Conservation (phyloP, 2,329 filamentous ascomycete species). For the Pseudogymnoascus sp. region DNA sequence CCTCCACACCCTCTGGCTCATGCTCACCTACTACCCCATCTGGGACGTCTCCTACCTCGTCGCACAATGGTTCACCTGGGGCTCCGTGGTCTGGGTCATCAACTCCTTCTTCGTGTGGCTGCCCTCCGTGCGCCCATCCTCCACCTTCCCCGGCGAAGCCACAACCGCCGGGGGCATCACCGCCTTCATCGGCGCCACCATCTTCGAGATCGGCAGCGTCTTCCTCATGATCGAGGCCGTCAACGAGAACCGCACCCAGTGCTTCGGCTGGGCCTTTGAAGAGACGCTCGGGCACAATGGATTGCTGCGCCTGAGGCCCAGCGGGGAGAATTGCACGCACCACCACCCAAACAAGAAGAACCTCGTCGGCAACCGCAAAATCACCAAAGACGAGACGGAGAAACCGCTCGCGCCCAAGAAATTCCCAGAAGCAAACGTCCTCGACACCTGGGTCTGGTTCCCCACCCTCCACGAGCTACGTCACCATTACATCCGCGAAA, state of each 20-base stretch:
- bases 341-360: conserved; percentile 33
- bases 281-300: conserved; percentile 32
- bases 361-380: conserved; percentile 28
- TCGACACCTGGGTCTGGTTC: conserved; percentile 46
- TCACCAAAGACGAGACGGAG: background rate
- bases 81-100: conserved; percentile 45
- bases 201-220: conserved; percentile 57
- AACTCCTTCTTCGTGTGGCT: conserved; percentile 59
- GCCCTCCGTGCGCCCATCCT: conserved; percentile 43
- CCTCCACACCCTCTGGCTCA: conserved; percentile 33
- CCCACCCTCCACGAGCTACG: conserved; percentile 47
- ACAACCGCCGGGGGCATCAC: conserved; percentile 49
- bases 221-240: conserved; percentile 58
- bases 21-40: conserved; percentile 41
- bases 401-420: conserved; percentile 9
- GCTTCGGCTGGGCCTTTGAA: conserved; percentile 62
- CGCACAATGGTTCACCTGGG: conserved; percentile 44
- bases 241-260: conserved; percentile 56
- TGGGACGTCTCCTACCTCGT: conserved; percentile 51
- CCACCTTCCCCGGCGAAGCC: conserved; percentile 46
- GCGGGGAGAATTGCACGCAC: conserved; percentile 29
- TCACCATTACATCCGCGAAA: conserved; percentile 51
- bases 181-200: conserved; percentile 57
- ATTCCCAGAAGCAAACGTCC: background rate
- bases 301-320: conserved; percentile 15